Base-by-base conservation (phyloP, 2,329 filamentous ascomycete genomes). In the Cordyceps fumosorosea region DNA sequence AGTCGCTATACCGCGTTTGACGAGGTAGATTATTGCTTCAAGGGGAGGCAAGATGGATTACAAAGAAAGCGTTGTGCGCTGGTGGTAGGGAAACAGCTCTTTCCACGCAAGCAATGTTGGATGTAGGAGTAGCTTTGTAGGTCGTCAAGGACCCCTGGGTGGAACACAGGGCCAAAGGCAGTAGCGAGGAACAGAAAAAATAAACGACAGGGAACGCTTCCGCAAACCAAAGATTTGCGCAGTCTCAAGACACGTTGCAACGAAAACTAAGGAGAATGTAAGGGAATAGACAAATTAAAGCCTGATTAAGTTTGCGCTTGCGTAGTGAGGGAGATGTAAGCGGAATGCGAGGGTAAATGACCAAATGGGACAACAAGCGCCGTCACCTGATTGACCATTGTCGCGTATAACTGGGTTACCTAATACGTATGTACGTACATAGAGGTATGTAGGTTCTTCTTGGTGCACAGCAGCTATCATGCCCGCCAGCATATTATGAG, bases 381-480 rank as follows among this genome's bases (percentile, higher is more conserved):
- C 20, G 53, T 62, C 60, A 57, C 54, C 54, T 62, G 60, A 62
- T 62, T 53, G 53, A 50, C 60, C 32, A 26, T 6, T 24, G 44
- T 29, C 20, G 29, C 18, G 10, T 44, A 37, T 8, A n/a, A n/a
- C 29, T 48, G 47, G 45, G 56, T 59, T 59, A 59, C 47, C 56
- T 59, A 59, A 59, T 59, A n/a, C 42, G 42, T 16, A 29, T 7
- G 5, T 29, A 29, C 29, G 29, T 5, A 6, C 1, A 29, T n/a
- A 45, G n/a, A 26, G n/a, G 12, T 32, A 14, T n/a, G n/a, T n/a
- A 32, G 26, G 22, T 24, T 12, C 16, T 16, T 10, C 16, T 16
- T 10, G 16, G 12, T n/a, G n/a, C n/a, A n/a, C n/a, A 7, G 5
- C 29, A 6, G 8, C 18, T 44, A 22, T 12, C 6, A 55, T 3